Evolutionary conservation across 2,329 filamentous ascomycete species (phyloP), one percentile per base, ranked within the genome.

Genomic region (Xylaria sp.): DNA sequence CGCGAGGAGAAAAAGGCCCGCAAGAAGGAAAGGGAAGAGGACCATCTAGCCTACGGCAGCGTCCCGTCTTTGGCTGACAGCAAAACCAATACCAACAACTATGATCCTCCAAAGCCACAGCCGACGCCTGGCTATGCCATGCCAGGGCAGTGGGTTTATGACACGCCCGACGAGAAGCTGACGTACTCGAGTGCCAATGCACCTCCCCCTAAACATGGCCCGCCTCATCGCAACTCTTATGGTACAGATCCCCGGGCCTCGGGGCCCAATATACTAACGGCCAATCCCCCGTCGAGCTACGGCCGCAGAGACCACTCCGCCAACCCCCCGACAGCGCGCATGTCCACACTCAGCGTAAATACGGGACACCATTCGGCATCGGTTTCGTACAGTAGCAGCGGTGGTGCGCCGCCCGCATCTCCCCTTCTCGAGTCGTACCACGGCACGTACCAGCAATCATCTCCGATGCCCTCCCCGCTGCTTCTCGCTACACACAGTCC

Each of bases 401-500:
- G 66, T 21, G 69, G 63, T 17, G 65, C 83, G 24, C 86, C 93
- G 1, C 93, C 94, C 0, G 89, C 89, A 0, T 97, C 93, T 70
- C 96, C 95, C 0, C 84, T 98, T 58, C 88, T 97, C 1, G 95
- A 98, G 81, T 91, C 96, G 0, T 98, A 98, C 80, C 92, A 91
- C 70, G 95, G 95, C 47, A 97, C 94, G 0, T 98, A 97, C 75
- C 95, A 98, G 80, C 93, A 93, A 66, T 92, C 97, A 74, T 97
- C 94, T 0, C 94, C 95, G 0, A 97, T 98, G 93, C 94, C 94
- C 0, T 94, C 94, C 0, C 93, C 94, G 0, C 83, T 94, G 27
- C 84, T 90, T 75, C 76, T 89, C 3, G 79, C 88, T 2, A 81
- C 83, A 42, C 84, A 89, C 9, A 86, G 88, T 24, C 77, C 86